These are phyloP conservation scores for Daldinia concentrica DNA, from an alignment of 495 filamentous ascomycete genomes.

Conservation along the genomic window DNA sequence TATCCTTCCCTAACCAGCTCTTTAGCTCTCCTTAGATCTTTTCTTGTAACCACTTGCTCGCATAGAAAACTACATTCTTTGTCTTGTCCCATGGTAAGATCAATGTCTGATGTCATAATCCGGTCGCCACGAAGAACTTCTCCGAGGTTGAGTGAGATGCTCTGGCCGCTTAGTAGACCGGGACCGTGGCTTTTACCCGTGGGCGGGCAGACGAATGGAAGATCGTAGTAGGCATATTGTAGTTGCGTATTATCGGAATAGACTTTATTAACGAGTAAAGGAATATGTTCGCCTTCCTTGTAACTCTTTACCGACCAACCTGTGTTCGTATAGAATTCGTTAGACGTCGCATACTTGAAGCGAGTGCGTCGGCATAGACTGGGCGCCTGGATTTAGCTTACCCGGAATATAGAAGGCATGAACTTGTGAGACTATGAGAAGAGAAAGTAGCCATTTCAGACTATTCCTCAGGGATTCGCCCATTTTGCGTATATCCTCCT, in stretches of 20 bases:
- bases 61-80: conserved; percentile 81
- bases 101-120: conserved; percentile 89
- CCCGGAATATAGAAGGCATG: conserved; percentile 84
- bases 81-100: conserved; percentile 82
- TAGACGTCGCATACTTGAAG: conserved; percentile 15
- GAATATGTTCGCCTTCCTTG: conserved; percentile 79
- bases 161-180: conserved; percentile 80
- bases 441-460: conserved; percentile 43
- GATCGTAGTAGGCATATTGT: conserved; percentile 93
- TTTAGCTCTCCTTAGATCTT: conserved; percentile 74
- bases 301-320: conserved; percentile 85
- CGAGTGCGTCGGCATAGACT: background rate
- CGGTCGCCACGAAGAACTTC: conserved; percentile 92
- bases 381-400: conserved; percentile 47
- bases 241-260: conserved; percentile 92
- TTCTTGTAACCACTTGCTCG: conserved; percentile 68
- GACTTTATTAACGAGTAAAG: conserved; percentile 93
- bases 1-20: conserved; percentile 84
- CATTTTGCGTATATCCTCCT: conserved; percentile 44
- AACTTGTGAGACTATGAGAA: conserved; percentile 45
- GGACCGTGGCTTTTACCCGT: conserved; percentile 73
- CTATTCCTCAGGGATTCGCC: conserved; percentile 39
- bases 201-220: conserved; percentile 90
- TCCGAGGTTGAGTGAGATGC: conserved; percentile 87
- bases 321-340: conserved; percentile 42